Conservation (phyloP, 305 asterid species). For the Solanum chacoense region DNA sequence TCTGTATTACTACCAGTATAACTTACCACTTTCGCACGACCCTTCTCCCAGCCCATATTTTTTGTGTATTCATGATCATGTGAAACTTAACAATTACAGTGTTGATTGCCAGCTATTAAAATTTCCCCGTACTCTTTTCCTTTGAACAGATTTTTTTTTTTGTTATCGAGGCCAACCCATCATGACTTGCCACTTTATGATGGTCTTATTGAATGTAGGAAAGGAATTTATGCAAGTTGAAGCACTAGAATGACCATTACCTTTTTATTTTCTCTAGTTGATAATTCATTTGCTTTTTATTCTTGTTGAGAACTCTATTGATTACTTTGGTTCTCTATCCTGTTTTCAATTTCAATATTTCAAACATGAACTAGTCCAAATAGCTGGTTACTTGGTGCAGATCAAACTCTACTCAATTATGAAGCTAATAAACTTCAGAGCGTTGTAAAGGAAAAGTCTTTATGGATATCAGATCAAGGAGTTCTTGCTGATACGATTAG, state of each 20-base stretch:
- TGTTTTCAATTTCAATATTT: not conserved
- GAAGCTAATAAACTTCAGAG: slow-evolving; percentile 85
- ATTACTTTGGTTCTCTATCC: not conserved
- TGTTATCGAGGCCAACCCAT: not conserved
- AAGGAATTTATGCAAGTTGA: not conserved
- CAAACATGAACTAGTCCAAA: not conserved
- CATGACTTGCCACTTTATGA: not conserved
- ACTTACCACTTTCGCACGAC: not conserved
- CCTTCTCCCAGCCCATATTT: not conserved
- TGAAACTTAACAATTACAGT: not conserved
- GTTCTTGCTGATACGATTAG: slow-evolving; percentile 69
- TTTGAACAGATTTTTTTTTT: not conserved
- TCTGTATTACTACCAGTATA: not conserved
- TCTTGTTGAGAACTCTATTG: not conserved
- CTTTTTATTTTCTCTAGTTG: not conserved
- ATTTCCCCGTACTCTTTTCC: not conserved
- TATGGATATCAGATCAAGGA: slow-evolving; percentile 60
- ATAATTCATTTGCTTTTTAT: not conserved
- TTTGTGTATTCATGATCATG: not conserved
- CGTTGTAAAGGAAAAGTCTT: slow-evolving; percentile 69
- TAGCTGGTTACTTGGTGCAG: slow-evolving; percentile 24
- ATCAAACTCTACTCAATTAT: slow-evolving; percentile 60
- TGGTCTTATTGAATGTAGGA: not conserved
- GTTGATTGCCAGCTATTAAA: not conserved
- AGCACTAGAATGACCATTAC: not conserved